Conservation (phyloP, 345 rosid genomes). For the Citrus mangshanensis region DNA sequence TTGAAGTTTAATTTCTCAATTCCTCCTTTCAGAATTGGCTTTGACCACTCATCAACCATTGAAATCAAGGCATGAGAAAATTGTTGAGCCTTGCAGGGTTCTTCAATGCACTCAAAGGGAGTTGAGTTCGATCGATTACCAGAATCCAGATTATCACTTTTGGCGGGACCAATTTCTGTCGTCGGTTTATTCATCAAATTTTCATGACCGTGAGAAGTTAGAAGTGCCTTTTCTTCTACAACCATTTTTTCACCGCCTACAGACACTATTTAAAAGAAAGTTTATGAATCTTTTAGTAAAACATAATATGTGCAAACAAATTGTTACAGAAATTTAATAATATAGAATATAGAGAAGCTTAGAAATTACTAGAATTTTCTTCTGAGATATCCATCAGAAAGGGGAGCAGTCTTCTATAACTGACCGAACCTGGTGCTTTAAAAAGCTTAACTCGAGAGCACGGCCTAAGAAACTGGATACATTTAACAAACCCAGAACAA, state of each 20-base stretch:
- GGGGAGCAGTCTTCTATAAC: slow-evolving; percentile 76
- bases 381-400: slow-evolving; percentile 53
- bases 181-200: neutral
- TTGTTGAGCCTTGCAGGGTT: neutral
- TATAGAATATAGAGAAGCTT: neutral
- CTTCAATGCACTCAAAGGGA: neutral
- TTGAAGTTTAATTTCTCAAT: neutral
- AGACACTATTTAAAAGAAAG: neutral
- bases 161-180: neutral
- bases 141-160: slow-evolving; percentile 6
- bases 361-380: slow-evolving; percentile 32
- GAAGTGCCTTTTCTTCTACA: neutral
- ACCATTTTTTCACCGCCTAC: slow-evolving; percentile 13
- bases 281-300: neutral
- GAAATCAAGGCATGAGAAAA: neutral
- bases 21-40: slow-evolving; percentile 1
- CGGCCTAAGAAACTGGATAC: slow-evolving; percentile 31
- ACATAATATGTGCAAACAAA: neutral
- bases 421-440: slow-evolving; percentile 50
- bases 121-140: neutral
- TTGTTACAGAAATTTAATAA: neutral
- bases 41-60: slow-evolving; percentile 3
- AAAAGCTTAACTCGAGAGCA: slow-evolving; percentile 38
- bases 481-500: neutral
- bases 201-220: neutral